phyloP scores from a whole-genome alignment of 2,329 filamentous ascomycete species.

The Botrytis deweyae region DNA sequence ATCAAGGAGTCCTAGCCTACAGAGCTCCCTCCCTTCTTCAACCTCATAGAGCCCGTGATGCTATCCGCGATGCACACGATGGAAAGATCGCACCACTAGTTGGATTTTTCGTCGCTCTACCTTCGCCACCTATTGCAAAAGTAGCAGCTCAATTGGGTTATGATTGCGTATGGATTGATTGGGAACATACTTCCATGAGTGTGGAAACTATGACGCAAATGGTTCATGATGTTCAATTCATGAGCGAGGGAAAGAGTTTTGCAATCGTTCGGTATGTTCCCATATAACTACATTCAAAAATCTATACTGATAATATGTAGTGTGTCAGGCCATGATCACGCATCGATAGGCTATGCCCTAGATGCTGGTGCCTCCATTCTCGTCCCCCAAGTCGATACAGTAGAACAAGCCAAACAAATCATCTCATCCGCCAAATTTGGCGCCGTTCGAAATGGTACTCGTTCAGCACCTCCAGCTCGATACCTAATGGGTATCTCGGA shows the following conservation, averaged over 20 bases:
- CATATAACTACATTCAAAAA: background rate
- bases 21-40: constrained; percentile 48
- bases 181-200: constrained; percentile 48
- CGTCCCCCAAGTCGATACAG: constrained; percentile 50
- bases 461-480: constrained; percentile 49
- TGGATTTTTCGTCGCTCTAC: constrained; percentile 45
- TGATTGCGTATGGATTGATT: constrained; percentile 49
- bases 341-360: constrained; percentile 47
- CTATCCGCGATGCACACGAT: constrained; percentile 48
- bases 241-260: constrained; percentile 47
- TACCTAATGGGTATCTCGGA: constrained; percentile 45
- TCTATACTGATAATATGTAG: constrained; percentile 26
- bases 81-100: constrained; percentile 48
- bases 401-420: constrained; percentile 47
- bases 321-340: constrained; percentile 49
- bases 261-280: constrained; percentile 45
- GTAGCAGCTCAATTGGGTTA: constrained; percentile 46
- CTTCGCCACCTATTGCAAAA: constrained; percentile 44
- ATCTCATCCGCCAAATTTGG: constrained; percentile 48
- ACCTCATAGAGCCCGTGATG: constrained; percentile 47
- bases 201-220: constrained; percentile 53
- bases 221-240: constrained; percentile 49
- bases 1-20: constrained; percentile 45
- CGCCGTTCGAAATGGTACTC: constrained; percentile 42
- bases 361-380: constrained; percentile 51